phyloP scores from a whole-genome alignment of 176 grass and related monocot species.

The Canna indica region DNA sequence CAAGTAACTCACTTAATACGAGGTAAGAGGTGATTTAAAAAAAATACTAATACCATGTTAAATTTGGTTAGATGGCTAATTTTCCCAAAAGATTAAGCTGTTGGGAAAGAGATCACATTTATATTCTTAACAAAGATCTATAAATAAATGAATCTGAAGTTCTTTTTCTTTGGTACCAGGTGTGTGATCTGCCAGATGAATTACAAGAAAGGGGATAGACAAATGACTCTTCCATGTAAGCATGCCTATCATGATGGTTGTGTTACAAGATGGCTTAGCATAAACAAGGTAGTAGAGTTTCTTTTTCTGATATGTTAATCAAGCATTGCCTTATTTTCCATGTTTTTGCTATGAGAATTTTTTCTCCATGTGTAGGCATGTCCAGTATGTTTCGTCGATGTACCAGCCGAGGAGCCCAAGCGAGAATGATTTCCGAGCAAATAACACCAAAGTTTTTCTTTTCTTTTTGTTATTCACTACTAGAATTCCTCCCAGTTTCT shows the following conservation, averaged over 20 bases:
- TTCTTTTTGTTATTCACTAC: too few species aligned
- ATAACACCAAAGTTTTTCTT: not conserved
- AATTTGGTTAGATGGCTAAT: too few species aligned
- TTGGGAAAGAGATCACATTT: too few species aligned
- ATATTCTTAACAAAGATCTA: too few species aligned
- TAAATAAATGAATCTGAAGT: too few species aligned
- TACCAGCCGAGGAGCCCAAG: slow-evolving; percentile 36
- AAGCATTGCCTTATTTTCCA: not conserved
- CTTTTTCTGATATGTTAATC: not conserved
- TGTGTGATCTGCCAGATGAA: slow-evolving; percentile 97
- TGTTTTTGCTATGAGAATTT: slow-evolving; percentile 6
- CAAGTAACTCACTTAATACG: too few species aligned
- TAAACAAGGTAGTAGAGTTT: slow-evolving; percentile 66
- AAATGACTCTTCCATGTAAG: slow-evolving; percentile 90
- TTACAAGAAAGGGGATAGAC: slow-evolving; percentile 83
- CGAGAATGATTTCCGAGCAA: slow-evolving; percentile 37
- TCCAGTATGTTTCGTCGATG: slow-evolving; percentile 83
- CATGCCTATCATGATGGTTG: slow-evolving; percentile 78
- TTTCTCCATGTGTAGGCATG: slow-evolving; percentile 50
- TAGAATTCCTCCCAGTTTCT: not conserved
- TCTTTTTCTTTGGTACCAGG: slow-evolving; percentile 27
- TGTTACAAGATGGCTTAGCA: slow-evolving; percentile 82
- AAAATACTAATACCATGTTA: too few species aligned
- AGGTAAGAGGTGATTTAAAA: too few species aligned
- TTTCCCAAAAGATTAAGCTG: too few species aligned